Conservation (phyloP, 805 yeast genomes). For the Kodamaea jinghongensis region DNA sequence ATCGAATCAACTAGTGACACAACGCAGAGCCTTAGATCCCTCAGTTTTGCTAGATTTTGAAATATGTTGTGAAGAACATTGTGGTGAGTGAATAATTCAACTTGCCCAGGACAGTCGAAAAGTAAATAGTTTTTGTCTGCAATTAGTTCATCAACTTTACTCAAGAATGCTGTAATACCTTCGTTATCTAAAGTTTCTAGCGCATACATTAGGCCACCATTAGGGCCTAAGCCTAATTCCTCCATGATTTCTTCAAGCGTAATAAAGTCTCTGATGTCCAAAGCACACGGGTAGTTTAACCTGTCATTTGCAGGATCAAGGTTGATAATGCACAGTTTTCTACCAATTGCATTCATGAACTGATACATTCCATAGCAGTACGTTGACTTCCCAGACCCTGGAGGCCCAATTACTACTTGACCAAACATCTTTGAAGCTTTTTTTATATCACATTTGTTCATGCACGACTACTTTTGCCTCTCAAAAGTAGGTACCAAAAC, state of each 20-base stretch:
- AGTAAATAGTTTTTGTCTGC: conserved; percentile 57
- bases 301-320: conserved; percentile 90
- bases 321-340: conserved; percentile 80
- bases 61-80: conserved; percentile 69
- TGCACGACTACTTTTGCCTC: conserved; percentile 9
- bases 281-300: conserved; percentile 65
- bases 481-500: conserved; percentile 7
- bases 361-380: conserved; percentile 91
- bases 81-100: conserved; percentile 90
- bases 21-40: conserved; percentile 75
- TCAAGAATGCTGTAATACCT: conserved; percentile 50
- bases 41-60: conserved; percentile 48
- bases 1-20: conserved; percentile 83
- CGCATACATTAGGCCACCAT: conserved; percentile 90
- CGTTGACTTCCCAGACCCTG: conserved; percentile 96
- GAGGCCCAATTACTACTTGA: conserved; percentile 95
- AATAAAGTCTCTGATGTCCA: conserved; percentile 76
- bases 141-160: conserved; percentile 55
- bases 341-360: conserved; percentile 89
- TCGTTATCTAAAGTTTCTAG: conserved; percentile 52
- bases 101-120: conserved; percentile 95
- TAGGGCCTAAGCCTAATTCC: conserved; percentile 71
- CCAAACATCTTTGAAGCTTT: conserved; percentile 51
- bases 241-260: conserved; percentile 78
- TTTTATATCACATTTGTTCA: not conserved